phyloP scores from a whole-genome alignment of 1,284 basidiomycete genomes.

The Rhodofomes roseus region DNA sequence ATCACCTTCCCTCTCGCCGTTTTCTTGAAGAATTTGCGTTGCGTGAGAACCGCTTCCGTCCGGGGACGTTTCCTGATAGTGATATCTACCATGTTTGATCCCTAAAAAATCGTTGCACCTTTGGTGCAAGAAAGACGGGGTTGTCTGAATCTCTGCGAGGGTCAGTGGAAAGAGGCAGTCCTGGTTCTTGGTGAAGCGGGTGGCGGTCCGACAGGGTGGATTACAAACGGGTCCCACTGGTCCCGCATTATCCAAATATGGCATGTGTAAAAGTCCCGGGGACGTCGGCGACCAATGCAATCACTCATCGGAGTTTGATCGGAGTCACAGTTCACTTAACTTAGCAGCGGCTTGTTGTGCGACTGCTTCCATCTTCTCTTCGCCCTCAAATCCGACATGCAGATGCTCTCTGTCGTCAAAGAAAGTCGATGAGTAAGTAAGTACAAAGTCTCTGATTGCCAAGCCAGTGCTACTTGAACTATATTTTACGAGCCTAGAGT shows the following conservation, averaged over 20 bases:
- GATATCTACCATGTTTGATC: slow-evolving; percentile 52
- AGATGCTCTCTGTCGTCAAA: too few relatives aligned
- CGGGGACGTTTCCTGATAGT: slow-evolving; percentile 75
- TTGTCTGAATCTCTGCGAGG: background rate
- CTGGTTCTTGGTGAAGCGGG: too few relatives aligned
- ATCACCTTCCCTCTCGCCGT: slow-evolving; percentile 92
- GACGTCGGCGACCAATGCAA: too few relatives aligned
- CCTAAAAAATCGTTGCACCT: background rate
- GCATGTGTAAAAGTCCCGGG: background rate
- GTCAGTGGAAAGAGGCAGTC: background rate
- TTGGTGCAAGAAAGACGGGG: background rate
- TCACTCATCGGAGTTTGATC: too few relatives aligned
- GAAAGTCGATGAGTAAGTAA: too few relatives aligned
- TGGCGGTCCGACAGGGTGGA: background rate
- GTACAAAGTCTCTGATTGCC: too few relatives aligned
- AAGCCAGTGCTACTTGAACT: too few relatives aligned
- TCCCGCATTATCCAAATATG: background rate
- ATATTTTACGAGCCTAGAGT: too few relatives aligned
- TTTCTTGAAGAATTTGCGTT: slow-evolving; percentile 92
- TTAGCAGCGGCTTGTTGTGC: too few relatives aligned
- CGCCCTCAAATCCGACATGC: too few relatives aligned
- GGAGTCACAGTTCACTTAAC: too few relatives aligned
- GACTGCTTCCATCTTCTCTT: too few relatives aligned
- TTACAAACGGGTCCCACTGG: background rate
- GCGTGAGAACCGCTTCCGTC: slow-evolving; percentile 72